Evolutionary conservation across 495 filamentous ascomycete species (phyloP).

Genomic region (Neurospora pannonica): DNA sequence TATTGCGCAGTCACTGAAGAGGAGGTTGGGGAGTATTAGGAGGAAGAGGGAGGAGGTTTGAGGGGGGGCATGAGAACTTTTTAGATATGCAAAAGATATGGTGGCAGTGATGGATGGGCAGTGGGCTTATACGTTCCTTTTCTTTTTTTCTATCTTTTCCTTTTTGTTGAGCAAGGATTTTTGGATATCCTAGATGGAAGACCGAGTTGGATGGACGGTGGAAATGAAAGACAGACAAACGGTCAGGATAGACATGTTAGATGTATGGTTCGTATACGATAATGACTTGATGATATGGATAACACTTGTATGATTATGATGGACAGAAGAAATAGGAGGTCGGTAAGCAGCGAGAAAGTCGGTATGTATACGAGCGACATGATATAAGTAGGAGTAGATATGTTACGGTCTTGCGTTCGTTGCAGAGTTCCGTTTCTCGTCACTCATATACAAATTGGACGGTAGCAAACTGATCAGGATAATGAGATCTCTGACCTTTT

Average conservation of each 20-base stretch:
- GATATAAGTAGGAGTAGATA: too few species aligned
- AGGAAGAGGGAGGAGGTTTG: constrained; percentile 13
- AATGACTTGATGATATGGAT: neutral
- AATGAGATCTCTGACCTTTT: too few species aligned
- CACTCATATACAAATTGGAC: too few species aligned
- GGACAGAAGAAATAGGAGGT: neutral
- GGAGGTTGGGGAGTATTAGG: constrained; percentile 37
- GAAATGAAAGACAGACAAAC: neutral
- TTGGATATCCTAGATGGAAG: neutral
- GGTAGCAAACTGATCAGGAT: too few species aligned
- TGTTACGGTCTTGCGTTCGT: too few species aligned
- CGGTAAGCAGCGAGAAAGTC: neutral
- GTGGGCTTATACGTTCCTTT: neutral
- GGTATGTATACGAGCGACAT: too few species aligned
- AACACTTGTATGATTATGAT: neutral
- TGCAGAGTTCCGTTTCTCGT: too few species aligned
- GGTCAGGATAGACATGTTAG: neutral
- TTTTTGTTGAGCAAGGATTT: neutral
- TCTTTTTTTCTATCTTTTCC: neutral
- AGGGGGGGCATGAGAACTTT: neutral
- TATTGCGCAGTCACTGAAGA: constrained; percentile 34
- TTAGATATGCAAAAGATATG: neutral
- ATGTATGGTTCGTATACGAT: neutral
- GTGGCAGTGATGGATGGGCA: neutral
- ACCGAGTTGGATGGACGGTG: neutral